These are phyloP conservation scores for Laetiporus sulphureus DNA, from an alignment of 1,284 basidiomycete species.

Conservation along the genomic window DNA sequence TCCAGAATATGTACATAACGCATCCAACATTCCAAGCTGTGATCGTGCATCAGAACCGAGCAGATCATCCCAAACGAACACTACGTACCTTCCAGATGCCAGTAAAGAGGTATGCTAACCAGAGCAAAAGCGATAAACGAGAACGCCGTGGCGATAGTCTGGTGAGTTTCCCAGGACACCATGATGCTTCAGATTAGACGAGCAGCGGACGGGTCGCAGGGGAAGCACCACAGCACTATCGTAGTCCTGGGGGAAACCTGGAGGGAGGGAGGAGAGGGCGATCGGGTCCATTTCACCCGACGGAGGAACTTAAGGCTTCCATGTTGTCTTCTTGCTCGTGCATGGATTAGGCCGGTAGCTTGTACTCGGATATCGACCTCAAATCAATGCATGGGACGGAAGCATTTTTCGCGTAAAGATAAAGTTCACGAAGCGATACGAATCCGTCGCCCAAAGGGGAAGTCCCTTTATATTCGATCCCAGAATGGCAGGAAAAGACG, in stretches of 20 bases:
- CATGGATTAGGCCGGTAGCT: conserved; percentile 4
- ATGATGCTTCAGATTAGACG: too few relatives aligned
- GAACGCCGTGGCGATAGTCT: conserved; percentile 20
- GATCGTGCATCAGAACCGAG: conserved; percentile 1
- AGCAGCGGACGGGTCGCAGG: too few relatives aligned
- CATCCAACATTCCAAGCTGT: conserved; percentile 47
- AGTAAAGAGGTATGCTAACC: conserved; percentile 45
- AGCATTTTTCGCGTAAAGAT: too few relatives aligned
- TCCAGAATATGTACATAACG: conserved; percentile 61
- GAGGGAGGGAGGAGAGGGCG: too few relatives aligned
- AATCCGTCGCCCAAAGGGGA: background rate
- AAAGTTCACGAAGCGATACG: conserved; percentile 3
- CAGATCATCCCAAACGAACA: background rate
- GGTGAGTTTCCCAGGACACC: conserved; percentile 5
- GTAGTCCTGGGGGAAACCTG: too few relatives aligned
- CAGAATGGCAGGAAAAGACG: background rate
- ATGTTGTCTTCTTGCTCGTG: conserved; percentile 4
- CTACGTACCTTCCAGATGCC: conserved; percentile 47
- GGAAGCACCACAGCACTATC: background rate
- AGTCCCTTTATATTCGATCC: background rate
- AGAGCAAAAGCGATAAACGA: conserved; percentile 44
- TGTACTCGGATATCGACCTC: conserved; percentile 3
- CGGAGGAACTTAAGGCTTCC: too few relatives aligned
- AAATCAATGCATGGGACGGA: background rate
- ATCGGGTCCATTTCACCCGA: too few relatives aligned